Percentiles rank a stretch among this genome's conserved stretches.
Evolutionary conservation across 129 eudicot species (phyloP).

Genomic region (Apium graveolens): DNA sequence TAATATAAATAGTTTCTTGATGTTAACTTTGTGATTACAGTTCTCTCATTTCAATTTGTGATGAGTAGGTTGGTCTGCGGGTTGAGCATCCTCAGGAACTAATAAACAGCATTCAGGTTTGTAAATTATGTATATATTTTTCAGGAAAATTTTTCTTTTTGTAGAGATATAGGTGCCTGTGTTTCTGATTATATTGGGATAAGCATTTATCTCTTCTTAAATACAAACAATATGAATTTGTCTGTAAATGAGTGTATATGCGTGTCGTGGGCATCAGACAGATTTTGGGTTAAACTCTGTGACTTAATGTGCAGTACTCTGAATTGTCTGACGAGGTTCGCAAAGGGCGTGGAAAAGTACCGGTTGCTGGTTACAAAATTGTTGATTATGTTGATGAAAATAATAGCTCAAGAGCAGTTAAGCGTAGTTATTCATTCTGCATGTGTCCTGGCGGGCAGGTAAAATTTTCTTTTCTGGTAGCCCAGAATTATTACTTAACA

Average conservation of each 20-base stretch:
- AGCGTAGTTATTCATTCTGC: constrained; percentile 88
- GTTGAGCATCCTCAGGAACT: constrained; percentile 95
- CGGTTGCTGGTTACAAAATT: constrained; percentile 97
- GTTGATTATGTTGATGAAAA: constrained; percentile 49
- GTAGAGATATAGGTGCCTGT: neutral
- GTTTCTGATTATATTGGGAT: neutral
- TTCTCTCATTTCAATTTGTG: constrained; percentile 12
- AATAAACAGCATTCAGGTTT: constrained; percentile 60
- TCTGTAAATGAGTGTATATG: neutral
- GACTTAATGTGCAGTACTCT: constrained; percentile 42
- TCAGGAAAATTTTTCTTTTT: neutral
- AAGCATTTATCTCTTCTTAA: neutral
- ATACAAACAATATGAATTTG: neutral
- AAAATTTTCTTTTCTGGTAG: neutral
- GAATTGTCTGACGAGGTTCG: constrained; percentile 71
- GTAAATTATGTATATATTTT: neutral
- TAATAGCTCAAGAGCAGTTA: constrained; percentile 19
- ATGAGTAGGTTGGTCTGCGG: constrained; percentile 82
- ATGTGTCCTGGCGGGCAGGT: constrained; percentile 99
- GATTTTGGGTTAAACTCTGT: neutral
- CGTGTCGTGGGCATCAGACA: neutral
- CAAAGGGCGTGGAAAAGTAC: constrained; percentile 88
- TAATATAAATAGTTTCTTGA: neutral
- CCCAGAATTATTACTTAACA: neutral
- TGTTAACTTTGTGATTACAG: neutral